A percentile compares a stretch with the other conserved stretches of the same genome.
phyloP scores from a whole-genome alignment of 306 rosid species.

The Prosopis cineraria region DNA sequence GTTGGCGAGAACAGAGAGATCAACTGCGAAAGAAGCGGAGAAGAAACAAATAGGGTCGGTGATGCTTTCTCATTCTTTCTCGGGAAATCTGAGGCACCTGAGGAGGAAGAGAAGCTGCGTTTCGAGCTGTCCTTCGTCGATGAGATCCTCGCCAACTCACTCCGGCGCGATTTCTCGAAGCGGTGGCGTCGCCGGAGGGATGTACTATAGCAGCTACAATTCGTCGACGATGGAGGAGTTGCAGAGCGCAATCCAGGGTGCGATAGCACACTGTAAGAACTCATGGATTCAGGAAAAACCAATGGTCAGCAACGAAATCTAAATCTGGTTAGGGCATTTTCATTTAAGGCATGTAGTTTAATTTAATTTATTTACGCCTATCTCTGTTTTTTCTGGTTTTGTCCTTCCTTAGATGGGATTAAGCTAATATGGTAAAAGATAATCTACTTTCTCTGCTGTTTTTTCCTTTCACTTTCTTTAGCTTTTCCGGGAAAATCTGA shows the following conservation, averaged over 20 bases:
- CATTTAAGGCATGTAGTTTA: constrained; percentile 5
- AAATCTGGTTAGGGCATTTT: background rate
- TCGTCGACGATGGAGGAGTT: constrained; percentile 85
- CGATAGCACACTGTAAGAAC: constrained; percentile 95
- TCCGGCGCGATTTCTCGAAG: constrained; percentile 69
- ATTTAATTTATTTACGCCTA: background rate
- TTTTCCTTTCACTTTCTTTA: background rate
- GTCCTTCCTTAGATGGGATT: background rate
- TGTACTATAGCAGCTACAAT: background rate
- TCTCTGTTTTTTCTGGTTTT: background rate
- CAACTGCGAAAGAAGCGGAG: constrained; percentile 29
- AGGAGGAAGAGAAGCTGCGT: constrained; percentile 55
- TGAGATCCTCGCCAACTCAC: constrained; percentile 82
- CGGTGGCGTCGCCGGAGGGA: constrained; percentile 32
- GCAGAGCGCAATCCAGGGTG: constrained; percentile 97
- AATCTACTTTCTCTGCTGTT: background rate
- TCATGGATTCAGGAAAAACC: constrained; percentile 58
- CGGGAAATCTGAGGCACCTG: constrained; percentile 81
- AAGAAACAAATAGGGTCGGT: constrained; percentile 31
- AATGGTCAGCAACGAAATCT: constrained; percentile 58
- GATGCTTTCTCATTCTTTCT: constrained; percentile 73
- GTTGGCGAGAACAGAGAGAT: constrained; percentile 40
- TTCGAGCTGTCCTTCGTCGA: constrained; percentile 92
- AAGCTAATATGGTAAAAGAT: constrained; percentile 3
- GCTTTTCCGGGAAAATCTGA: constrained; percentile 24